Evolutionary conservation across 768 basidiomycete species (phyloP), one percentile per base, ranked within the genome.

Genomic region (Amanita rimosa): DNA sequence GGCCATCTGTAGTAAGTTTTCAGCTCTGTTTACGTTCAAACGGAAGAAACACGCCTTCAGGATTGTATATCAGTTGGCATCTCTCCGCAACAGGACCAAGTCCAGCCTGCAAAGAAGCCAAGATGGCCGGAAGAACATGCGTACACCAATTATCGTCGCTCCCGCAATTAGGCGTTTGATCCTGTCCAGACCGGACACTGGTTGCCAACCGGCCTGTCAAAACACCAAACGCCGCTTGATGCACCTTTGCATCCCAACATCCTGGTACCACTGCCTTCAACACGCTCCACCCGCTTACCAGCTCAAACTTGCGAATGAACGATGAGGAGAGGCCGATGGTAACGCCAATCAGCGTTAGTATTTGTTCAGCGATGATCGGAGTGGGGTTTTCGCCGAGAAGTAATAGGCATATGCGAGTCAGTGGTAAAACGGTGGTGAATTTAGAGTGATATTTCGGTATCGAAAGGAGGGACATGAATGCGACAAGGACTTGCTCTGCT

Each of bases 241-340:
- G 83, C 11, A 93, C 79, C 14, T 62, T 68, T 6, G 65, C 60
- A 54, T 83, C 73, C 93, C 93, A 95, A 39, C 71, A 67, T 17
- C 61, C 56, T 0, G 90, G 85, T 16, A 94, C 57, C 22, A 83
- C 74, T 3, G 71, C 72, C 59, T 80, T 83, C 31, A 95, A 60
- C 2, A 85, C 70, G 40, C 71, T 79, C 85, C 91, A 95, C 7
- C 93, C 93, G 46, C 82, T 83, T 33, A 87, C 80, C 1, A 85
- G 67, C 60, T 94, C 92, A 55, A 95, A 91, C 56, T 87, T 91
- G 48, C 83, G 72, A 40, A 67, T 74, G 66, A 93, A 96, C 2
- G 80, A 75, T 8, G 73, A 58, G 0, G 80, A 79, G 24, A 69
- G 62, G 13, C 63, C 64, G 24, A 83, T 67, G 50, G 80, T 74